Percentiles rank a stretch among this genome's conserved stretches.
phyloP scores from a whole-genome alignment of 345 rosid species.

The Raphanus raphanistrum region DNA sequence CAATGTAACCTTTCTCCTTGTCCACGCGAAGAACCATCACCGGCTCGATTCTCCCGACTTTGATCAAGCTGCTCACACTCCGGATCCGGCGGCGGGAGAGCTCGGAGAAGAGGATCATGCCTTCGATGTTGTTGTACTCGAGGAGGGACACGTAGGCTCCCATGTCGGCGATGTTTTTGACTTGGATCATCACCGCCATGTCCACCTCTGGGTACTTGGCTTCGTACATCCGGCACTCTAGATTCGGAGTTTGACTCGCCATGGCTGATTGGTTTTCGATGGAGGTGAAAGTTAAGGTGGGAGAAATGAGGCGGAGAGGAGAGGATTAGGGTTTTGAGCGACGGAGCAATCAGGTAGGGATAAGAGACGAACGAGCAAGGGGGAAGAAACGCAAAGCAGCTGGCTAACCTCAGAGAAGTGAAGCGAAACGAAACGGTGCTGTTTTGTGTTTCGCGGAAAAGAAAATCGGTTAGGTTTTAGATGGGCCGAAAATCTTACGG shows the following conservation, averaged over 20 bases:
- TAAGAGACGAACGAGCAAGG: conserved; percentile 25
- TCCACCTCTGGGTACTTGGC: conserved; percentile 89
- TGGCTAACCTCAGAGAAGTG: no score
- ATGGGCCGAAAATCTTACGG: no score
- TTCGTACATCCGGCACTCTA: conserved; percentile 98
- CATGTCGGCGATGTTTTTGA: conserved; percentile 95
- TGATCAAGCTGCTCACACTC: conserved; percentile 88
- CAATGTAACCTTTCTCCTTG: conserved; percentile 95
- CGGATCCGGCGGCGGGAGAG: conserved; percentile 98
- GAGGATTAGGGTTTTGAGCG: neutral
- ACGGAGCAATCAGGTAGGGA: neutral
- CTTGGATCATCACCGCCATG: conserved; percentile 99
- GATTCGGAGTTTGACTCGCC: conserved; percentile 50
- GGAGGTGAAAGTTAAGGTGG: neutral
- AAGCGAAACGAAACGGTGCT: no score
- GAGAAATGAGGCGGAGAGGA: neutral
- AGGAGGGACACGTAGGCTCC: conserved; percentile 93
- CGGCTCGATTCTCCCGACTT: conserved; percentile 96
- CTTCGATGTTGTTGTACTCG: conserved; percentile 97
- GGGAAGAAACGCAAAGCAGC: neutral
- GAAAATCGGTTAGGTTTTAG: no score
- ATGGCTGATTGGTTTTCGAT: neutral
- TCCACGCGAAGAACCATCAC: conserved; percentile 98
- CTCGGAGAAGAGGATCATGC: conserved; percentile 98
- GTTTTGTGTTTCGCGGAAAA: no score